Conservation (phyloP, 768 basidiomycete genomes). For the Astraeus odoratus region DNA sequence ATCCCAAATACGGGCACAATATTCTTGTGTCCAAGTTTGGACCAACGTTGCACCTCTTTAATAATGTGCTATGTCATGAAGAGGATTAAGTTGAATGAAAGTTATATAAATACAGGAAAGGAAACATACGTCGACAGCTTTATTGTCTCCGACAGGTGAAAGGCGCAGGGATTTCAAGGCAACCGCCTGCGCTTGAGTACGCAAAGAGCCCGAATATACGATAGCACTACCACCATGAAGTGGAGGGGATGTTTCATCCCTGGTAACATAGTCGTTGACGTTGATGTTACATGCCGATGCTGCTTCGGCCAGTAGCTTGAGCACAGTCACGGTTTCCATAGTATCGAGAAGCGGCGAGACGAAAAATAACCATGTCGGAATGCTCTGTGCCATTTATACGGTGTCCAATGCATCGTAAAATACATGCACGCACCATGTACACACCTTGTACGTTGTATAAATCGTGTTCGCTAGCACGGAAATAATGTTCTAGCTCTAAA, state of each 20-base stretch:
- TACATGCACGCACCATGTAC: no score
- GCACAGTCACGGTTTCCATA: no score
- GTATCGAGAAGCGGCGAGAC: no score
- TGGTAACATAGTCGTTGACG: background rate
- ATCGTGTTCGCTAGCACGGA: no score
- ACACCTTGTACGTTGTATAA: no score
- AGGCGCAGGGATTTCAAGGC: background rate
- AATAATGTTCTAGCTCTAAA: no score
- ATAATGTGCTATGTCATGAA: background rate
- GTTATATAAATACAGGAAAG: no score
- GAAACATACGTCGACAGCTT: background rate
- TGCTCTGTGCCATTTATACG: no score
- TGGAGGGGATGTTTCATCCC: background rate
- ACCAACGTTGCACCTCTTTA: background rate
- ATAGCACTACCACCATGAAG: background rate
- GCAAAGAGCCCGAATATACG: background rate
- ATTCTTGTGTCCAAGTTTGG: conserved; percentile 11
- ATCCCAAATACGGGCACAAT: conserved; percentile 15
- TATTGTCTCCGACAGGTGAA: background rate
- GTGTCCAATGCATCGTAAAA: no score
- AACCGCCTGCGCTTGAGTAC: background rate
- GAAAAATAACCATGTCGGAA: no score
- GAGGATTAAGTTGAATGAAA: background rate
- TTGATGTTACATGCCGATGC: background rate
- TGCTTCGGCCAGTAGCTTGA: background rate